A percentile compares a stretch with the other conserved stretches of the same genome.
These are phyloP conservation scores for Dendrocalamus latiflorus DNA, from an alignment of 202 grass and related monocot species.

Conservation along the genomic window DNA sequence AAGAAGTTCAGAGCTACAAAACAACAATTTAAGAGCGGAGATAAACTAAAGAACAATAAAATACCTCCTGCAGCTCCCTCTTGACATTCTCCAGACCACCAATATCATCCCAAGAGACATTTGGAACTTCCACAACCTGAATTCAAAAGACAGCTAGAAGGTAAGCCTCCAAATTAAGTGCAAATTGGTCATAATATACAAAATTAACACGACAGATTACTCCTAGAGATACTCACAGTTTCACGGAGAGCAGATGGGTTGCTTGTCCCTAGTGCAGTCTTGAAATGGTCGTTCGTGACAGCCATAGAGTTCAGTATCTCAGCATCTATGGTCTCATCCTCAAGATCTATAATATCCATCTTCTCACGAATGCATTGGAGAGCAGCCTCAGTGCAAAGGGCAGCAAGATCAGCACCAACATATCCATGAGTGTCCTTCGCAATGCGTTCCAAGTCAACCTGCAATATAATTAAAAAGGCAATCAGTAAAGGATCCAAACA, in stretches of 20 bases:
- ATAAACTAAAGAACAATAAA: no score
- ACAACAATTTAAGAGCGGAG: no score
- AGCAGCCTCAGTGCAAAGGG: slow-evolving; percentile 92
- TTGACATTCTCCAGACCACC: no score
- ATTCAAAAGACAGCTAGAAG: no score
- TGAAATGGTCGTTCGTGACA: slow-evolving; percentile 70
- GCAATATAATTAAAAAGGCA: slow-evolving; percentile 11
- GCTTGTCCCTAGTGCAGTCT: slow-evolving; percentile 71
- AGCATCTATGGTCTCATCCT: slow-evolving; percentile 91
- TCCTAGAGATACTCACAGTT: no score
- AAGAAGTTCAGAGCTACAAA: no score
- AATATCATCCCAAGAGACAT: no score
- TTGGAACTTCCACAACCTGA: no score
- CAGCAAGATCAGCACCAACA: slow-evolving; percentile 89
- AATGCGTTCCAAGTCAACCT: slow-evolving; percentile 83
- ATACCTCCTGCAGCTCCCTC: no score
- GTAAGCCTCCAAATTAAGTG: no score
- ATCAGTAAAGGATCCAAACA: neutral
- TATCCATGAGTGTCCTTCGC: slow-evolving; percentile 86
- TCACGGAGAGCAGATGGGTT: slow-evolving; percentile 87
- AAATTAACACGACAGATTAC: no score
- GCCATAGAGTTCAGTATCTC: slow-evolving; percentile 97
- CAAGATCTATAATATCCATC: slow-evolving; percentile 94
- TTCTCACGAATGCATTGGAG: slow-evolving; percentile 95
- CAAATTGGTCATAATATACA: no score